Conservation (phyloP, 2,329 filamentous ascomycete species). For the Drechslerella dactyloides region DNA sequence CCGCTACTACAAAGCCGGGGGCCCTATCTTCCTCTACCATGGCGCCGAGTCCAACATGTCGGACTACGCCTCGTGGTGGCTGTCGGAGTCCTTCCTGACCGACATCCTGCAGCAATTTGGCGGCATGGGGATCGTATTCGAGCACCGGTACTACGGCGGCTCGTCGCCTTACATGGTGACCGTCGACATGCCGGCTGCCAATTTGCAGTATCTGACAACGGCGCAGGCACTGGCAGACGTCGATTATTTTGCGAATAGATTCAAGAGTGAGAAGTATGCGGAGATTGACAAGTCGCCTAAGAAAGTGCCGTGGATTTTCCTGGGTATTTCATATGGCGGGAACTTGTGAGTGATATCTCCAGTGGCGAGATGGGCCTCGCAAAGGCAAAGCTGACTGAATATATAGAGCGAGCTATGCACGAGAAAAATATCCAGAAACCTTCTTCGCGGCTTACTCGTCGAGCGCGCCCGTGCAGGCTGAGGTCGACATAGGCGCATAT, state of each 20-base stretch:
- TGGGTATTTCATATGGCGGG: constrained; percentile 61
- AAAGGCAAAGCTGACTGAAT: background rate
- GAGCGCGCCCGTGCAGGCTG: constrained; percentile 61
- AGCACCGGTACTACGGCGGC: constrained; percentile 52
- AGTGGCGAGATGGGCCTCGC: background rate
- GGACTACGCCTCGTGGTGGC: constrained; percentile 21
- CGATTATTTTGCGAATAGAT: constrained; percentile 60
- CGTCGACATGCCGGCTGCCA: constrained; percentile 57
- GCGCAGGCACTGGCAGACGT: constrained; percentile 61
- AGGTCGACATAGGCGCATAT: constrained; percentile 63
- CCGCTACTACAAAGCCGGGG: constrained; percentile 52
- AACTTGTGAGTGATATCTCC: constrained; percentile 54
- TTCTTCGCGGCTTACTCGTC: constrained; percentile 59
- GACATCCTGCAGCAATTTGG: constrained; percentile 51
- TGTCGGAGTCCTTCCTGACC: constrained; percentile 39
- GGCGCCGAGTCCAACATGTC: constrained; percentile 43
- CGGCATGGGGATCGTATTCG: constrained; percentile 53
- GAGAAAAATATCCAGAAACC: constrained; percentile 57
- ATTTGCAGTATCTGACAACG: constrained; percentile 60
- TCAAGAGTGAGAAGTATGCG: constrained; percentile 56
- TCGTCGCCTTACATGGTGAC: constrained; percentile 51
- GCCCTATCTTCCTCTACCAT: constrained; percentile 53
- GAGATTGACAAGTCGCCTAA: constrained; percentile 58
- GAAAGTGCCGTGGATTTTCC: constrained; percentile 60
- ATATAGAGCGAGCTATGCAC: constrained; percentile 25